A percentile compares a stretch with the other conserved stretches of the same genome.
phyloP scores from a whole-genome alignment of 257 asterid species.

The Penstemon eatonii region DNA sequence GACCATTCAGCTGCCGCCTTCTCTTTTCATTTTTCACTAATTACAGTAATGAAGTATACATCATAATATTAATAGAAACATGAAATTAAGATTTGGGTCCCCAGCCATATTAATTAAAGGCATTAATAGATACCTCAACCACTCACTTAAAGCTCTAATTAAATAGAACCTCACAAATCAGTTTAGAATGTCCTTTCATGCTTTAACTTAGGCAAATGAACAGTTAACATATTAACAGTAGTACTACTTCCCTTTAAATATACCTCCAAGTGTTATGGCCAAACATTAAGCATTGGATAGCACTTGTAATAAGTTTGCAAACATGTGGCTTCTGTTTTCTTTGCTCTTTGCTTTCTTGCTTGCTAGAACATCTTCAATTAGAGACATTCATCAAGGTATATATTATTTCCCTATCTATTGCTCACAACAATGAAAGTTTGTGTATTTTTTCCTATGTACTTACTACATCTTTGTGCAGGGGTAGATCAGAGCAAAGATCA shows the following conservation, averaged over 20 bases:
- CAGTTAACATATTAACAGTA: background rate
- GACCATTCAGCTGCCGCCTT: constrained; percentile 33
- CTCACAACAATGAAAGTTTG: background rate
- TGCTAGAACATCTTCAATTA: constrained; percentile 34
- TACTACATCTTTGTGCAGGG: constrained; percentile 27
- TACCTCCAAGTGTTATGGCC: background rate
- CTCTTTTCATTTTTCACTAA: constrained; percentile 12
- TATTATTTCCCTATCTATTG: background rate
- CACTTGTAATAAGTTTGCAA: background rate
- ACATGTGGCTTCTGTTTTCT: constrained; percentile 32
- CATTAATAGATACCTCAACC: constrained; percentile 39
- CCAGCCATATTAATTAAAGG: background rate
- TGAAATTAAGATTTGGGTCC: constrained; percentile 30
- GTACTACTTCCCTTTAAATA: constrained; percentile 27
- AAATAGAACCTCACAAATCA: constrained; percentile 32
- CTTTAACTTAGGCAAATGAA: constrained; percentile 9
- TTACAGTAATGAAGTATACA: background rate
- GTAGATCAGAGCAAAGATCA: constrained; percentile 19
- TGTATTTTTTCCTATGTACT: background rate
- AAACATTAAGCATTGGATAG: constrained; percentile 5
- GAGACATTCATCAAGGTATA: constrained; percentile 42
- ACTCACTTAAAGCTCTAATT: constrained; percentile 26
- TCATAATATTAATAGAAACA: too few relatives aligned
- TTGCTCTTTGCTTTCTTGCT: constrained; percentile 39
- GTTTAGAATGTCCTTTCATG: constrained; percentile 25